These are phyloP conservation scores for Aspergillus ochraceoroseus DNA, from an alignment of 2,329 filamentous ascomycete genomes.

Conservation along the genomic window DNA sequence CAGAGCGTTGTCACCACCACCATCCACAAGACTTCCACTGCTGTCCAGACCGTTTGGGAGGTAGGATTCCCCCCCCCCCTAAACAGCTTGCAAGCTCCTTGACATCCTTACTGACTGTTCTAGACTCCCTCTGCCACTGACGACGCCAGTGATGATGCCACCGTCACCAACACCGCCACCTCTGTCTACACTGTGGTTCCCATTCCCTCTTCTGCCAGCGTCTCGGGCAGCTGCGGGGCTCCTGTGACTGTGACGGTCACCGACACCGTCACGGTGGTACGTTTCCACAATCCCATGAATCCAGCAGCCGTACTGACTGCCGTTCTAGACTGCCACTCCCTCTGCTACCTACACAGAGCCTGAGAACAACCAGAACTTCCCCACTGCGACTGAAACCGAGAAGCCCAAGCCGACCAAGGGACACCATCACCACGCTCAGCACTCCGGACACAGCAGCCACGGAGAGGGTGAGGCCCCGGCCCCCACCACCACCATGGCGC, in stretches of 20 bases:
- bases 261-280: conserved; percentile 36
- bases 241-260: conserved; percentile 34
- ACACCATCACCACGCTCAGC: background rate
- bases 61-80: conserved; percentile 17
- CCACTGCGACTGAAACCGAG: background rate
- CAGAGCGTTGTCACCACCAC: conserved; percentile 39
- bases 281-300: conserved; percentile 17
- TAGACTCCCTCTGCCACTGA: conserved; percentile 11
- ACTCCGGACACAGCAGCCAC: conserved; percentile 4
- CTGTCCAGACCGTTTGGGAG: conserved; percentile 25
- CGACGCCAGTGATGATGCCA: conserved; percentile 30
- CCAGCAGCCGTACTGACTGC: conserved; percentile 6
- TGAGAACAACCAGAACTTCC: conserved; percentile 8
- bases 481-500: conserved; percentile 10
- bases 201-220: conserved; percentile 3
- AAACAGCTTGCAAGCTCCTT: too few species aligned
- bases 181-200: conserved; percentile 14
- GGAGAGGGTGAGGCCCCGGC: conserved; percentile 5
- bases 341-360: conserved; percentile 9
- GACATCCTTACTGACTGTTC: background rate
- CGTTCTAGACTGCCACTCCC: conserved; percentile 14
- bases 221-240: conserved; percentile 5
- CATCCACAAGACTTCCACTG: conserved; percentile 32
- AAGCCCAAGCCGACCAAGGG: too few species aligned
- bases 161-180: conserved; percentile 25